phyloP scores from a whole-genome alignment of 768 basidiomycete genomes.

The Mycena alexandri region DNA sequence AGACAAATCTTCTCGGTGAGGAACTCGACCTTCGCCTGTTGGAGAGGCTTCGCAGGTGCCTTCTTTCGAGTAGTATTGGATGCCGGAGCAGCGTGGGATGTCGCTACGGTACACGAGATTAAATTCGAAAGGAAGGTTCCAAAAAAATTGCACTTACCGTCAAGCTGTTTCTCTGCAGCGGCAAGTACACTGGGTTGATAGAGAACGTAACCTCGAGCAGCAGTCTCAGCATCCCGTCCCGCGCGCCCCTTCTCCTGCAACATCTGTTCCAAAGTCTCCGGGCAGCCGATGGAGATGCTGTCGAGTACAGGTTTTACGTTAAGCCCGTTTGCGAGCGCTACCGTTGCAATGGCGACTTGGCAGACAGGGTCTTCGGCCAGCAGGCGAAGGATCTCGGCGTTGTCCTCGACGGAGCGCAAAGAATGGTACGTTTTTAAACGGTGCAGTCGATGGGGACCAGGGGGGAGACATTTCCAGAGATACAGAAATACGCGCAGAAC shows the following conservation, averaged over 20 bases:
- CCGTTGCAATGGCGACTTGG: slow-evolving; percentile 21
- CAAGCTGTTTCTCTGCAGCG: slow-evolving; percentile 13
- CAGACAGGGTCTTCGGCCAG: slow-evolving; percentile 21
- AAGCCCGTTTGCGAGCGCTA: slow-evolving; percentile 23
- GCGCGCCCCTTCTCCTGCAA: slow-evolving; percentile 25
- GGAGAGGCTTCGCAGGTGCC: not conserved
- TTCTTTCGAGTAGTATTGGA: not conserved
- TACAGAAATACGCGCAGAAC: slow-evolving; percentile 19
- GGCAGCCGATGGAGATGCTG: slow-evolving; percentile 16
- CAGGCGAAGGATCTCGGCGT: slow-evolving; percentile 14
- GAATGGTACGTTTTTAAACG: slow-evolving; percentile 18
- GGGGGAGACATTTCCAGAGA: slow-evolving; percentile 20
- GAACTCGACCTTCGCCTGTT: not conserved
- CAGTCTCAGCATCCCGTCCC: slow-evolving; percentile 7
- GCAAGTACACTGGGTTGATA: slow-evolving; percentile 12
- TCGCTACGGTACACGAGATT: too few species aligned
- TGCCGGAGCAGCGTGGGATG: not conserved
- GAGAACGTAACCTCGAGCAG: slow-evolving; percentile 7
- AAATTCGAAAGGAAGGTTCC: too few species aligned
- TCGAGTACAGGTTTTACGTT: slow-evolving; percentile 17
- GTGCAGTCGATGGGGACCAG: slow-evolving; percentile 13
- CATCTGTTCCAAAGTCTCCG: slow-evolving; percentile 3
- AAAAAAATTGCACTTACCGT: too few species aligned
- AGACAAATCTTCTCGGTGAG: not conserved
- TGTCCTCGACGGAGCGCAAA: slow-evolving; percentile 10